Conservation (phyloP, 257 asterid genomes). For the Mentha longifolia region DNA sequence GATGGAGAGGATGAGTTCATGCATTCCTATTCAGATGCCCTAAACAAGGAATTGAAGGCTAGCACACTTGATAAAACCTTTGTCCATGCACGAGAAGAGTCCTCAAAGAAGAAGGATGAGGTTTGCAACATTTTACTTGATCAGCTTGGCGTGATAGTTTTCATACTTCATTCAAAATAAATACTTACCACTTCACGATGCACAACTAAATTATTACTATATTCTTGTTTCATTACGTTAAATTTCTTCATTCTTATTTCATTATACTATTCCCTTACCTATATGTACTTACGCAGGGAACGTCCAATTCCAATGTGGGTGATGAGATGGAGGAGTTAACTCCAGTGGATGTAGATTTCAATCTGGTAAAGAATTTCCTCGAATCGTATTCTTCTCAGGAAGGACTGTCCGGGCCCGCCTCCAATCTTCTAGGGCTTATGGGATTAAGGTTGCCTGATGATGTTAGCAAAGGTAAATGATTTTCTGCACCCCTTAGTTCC, state of each 20-base stretch:
- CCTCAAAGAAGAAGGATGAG: constrained; percentile 66
- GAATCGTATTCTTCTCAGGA: constrained; percentile 87
- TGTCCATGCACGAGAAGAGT: constrained; percentile 58
- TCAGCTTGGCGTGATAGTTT: not conserved
- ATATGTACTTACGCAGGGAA: constrained; percentile 54
- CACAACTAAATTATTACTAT: not conserved
- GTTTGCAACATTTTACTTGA: constrained; percentile 37
- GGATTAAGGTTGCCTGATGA: constrained; percentile 81
- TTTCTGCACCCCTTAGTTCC: not conserved
- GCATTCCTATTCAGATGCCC: constrained; percentile 69
- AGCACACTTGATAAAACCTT: constrained; percentile 74
- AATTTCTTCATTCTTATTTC: not conserved
- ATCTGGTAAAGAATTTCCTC: constrained; percentile 82
- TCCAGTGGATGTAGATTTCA: constrained; percentile 89
- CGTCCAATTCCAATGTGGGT: constrained; percentile 50
- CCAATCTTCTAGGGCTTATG: constrained; percentile 89
- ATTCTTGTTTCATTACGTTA: not conserved
- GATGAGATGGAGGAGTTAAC: constrained; percentile 73
- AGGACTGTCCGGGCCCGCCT: constrained; percentile 95
- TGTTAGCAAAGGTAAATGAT: constrained; percentile 61
- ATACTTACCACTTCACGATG: constrained; percentile 4
- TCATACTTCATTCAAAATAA: constrained; percentile 17
- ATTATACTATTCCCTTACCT: not conserved
- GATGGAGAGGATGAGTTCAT: constrained; percentile 65
- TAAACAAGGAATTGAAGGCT: constrained; percentile 78